Base-by-base conservation (phyloP, 2,329 filamentous ascomycete species). In the Cladophialophora psammophila region DNA sequence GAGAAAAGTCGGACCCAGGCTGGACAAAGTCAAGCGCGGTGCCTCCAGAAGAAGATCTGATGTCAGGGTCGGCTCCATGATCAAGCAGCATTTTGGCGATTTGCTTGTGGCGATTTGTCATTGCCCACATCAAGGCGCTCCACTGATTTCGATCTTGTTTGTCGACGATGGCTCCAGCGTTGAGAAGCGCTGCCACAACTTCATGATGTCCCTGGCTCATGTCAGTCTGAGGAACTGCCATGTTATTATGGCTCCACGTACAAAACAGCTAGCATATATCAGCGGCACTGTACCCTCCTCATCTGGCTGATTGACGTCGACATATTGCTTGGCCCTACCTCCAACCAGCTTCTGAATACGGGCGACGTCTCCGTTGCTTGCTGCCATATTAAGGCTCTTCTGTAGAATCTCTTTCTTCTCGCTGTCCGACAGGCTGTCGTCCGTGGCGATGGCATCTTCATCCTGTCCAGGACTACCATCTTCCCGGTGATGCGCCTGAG, bases 71-170 rank as follows among this genome's bases (percentile, higher is more conserved):
- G 20, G 95, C 95, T 15, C 94, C 94, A 74, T 95, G 92, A 77
- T 99, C 94, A 38, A 99, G 86, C 15, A 99, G 83, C 10, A 93
- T 85, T 79, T 98, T 98, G 40, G 94, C 94, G 72, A 99, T 99
- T 56, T 89, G 90, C 80, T 98, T 98, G 80, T 99, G 95, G 65
- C 94, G 85, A 79, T 99, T 99, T 64, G 95, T 99, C 92, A 98
- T 98, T 58, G 95, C 94, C 95, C 95, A 99, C 94, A 99, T 99
- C 68, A 99, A 84, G 13, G 95, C 92, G 75, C 92, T 98, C 95
- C 95, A 99, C 76, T 96, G 91, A 76, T 98, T 98, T 70, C 90
- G 91, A 77, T 99, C 95, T 79, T 98, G 94, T 74, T 90, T 90
- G 80, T 99, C 93, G 60, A 98, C 93, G 74, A 93, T 87, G 45